Conservation (phyloP, 192 early-diverging fungal genomes). For the Umbelopsis vinacea region DNA sequence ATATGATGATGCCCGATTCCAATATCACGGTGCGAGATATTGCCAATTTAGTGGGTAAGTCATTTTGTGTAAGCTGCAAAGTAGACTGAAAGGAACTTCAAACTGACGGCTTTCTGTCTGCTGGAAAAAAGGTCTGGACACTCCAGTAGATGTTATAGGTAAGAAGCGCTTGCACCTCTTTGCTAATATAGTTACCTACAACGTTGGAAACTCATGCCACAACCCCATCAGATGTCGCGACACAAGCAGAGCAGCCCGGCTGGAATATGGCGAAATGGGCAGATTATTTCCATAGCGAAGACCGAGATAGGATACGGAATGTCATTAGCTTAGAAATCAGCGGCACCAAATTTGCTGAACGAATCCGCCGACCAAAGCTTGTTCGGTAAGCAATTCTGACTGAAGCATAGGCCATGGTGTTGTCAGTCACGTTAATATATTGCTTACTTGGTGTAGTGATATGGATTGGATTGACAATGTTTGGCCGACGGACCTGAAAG, state of each 20-base stretch:
- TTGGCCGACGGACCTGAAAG: slow-evolving; percentile 75
- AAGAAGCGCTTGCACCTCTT: background rate
- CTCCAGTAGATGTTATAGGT: slow-evolving; percentile 82
- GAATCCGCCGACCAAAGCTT: slow-evolving; percentile 73
- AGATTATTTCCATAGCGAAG: slow-evolving; percentile 68
- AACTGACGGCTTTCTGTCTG: background rate
- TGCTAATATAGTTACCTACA: too few relatives aligned
- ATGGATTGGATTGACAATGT: slow-evolving; percentile 88
- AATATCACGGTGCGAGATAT: slow-evolving; percentile 66
- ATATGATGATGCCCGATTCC: slow-evolving; percentile 77
- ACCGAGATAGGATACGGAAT: slow-evolving; percentile 78
- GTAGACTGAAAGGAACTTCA: background rate
- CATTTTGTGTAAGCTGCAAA: background rate
- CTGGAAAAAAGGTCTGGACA: slow-evolving; percentile 53
- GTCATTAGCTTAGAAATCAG: slow-evolving; percentile 90
- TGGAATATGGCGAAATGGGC: slow-evolving; percentile 89
- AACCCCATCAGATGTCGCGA: slow-evolving; percentile 74
- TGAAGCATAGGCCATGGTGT: background rate
- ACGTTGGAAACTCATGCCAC: background rate
- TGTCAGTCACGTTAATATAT: background rate
- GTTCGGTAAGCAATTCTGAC: slow-evolving; percentile 58
- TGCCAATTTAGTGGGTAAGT: slow-evolving; percentile 51
- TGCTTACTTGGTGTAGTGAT: slow-evolving; percentile 48
- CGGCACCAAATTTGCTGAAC: slow-evolving; percentile 65
- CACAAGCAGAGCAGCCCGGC: slow-evolving; percentile 76